Base-by-base conservation (phyloP, 2,329 filamentous ascomycete genomes). In the Arthroderma sp. region DNA sequence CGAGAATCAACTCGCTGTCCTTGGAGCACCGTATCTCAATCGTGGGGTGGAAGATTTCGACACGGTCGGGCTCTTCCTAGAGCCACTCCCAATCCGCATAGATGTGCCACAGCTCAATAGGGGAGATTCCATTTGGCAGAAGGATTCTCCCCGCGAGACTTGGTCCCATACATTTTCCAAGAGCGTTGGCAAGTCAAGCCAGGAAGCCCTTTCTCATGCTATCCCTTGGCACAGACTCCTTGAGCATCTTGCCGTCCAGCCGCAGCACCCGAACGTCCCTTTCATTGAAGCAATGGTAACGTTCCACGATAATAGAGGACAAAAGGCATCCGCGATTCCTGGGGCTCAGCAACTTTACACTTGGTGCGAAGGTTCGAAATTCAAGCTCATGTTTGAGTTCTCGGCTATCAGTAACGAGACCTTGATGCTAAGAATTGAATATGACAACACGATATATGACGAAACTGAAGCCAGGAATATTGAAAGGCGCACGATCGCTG, bases 11-110 rank as follows among this genome's bases (percentile, higher is more conserved):
- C 58, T 38, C 54, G 60, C 70, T 8, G 47, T 63, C 1, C 11
- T 70, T 1, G 68, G 68, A 2, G 56, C 51, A 8, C 68, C 68
- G 9, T 69, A 64, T 31, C 33, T 67, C 4, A 69, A 68, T 56
- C 66, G 67, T 1, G 43, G 57, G 11, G 17, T 17, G 39, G 60
- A 61, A 11, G 67, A 68, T 54, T 28, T 62, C 13, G 53, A 63
- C 1, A 57, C 59, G 8, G 61, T 69, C 17, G 67, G 67, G 1
- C 60, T 70, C 0, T 70, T 67, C 60, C 63, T 70, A 2, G 59
- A 69, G 52, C 66, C 67, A 7, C 56, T 70, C 0, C 68, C 68
- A 0, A 60, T 70, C 21, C 59, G 67, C 15, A 57, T 66, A 13
- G 47, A 19, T 38, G 23, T 13, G 15, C 8, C 31, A 7, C n/a